Evolutionary conservation across 257 asterid species (phyloP).

Genomic region (Knoxia roxburghii): DNA sequence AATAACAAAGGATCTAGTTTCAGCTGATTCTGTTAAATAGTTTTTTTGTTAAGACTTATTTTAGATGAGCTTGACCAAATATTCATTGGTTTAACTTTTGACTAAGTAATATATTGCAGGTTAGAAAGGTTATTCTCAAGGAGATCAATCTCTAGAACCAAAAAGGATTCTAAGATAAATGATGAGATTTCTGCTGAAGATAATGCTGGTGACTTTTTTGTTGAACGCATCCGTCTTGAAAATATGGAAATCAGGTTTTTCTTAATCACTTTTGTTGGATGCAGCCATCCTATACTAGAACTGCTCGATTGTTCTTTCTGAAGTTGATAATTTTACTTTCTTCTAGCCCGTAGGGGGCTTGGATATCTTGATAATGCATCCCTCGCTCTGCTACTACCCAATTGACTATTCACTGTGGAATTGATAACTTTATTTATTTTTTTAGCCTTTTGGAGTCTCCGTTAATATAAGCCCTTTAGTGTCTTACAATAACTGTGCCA

Average conservation of each 20-base stretch:
- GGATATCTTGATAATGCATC: too few species aligned
- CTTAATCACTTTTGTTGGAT: neutral
- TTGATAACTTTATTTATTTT: too few species aligned
- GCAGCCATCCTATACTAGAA: too few species aligned
- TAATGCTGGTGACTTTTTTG: slow-evolving; percentile 46
- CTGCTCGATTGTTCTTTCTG: too few species aligned
- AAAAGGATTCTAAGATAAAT: slow-evolving; percentile 43
- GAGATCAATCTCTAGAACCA: slow-evolving; percentile 39
- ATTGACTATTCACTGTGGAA: too few species aligned
- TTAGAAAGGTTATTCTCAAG: slow-evolving; percentile 52
- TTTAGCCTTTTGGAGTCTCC: too few species aligned
- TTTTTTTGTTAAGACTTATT: neutral
- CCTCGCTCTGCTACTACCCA: too few species aligned
- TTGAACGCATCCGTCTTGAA: slow-evolving; percentile 90
- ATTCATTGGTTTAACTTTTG: neutral
- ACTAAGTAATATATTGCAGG: slow-evolving; percentile 29
- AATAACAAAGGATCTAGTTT: neutral
- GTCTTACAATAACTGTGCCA: neutral
- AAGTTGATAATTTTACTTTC: neutral
- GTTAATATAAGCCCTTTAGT: too few species aligned
- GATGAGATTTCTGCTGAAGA: slow-evolving; percentile 44
- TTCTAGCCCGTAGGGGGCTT: neutral
- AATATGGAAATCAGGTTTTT: slow-evolving; percentile 78
- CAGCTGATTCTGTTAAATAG: slow-evolving; percentile 2
- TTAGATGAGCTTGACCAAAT: neutral